These are phyloP conservation scores for Solanum chacoense DNA, from an alignment of 305 asterid species.

Conservation along the genomic window DNA sequence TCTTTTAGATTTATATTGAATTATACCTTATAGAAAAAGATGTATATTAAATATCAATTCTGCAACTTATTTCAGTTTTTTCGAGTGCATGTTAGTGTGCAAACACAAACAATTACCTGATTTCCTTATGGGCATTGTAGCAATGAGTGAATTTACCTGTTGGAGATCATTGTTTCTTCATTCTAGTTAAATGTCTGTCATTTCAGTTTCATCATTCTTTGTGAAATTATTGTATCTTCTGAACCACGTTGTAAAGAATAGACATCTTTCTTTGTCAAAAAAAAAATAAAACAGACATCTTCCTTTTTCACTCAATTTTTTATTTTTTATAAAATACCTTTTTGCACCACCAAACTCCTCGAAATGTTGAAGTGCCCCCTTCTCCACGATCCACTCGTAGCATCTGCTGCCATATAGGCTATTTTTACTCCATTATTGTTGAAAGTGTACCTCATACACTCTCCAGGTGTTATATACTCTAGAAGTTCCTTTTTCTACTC, in stretches of 20 bases:
- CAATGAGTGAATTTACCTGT: background rate
- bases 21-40: background rate
- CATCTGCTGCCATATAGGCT: background rate
- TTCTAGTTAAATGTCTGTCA: background rate
- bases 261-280: background rate
- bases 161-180: background rate
- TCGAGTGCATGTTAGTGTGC: background rate
- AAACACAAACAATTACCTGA: background rate
- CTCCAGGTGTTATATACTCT: background rate
- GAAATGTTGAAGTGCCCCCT: background rate
- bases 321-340: background rate
- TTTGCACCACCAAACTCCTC: background rate
- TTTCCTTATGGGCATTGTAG: background rate
- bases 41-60: background rate
- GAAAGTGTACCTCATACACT: background rate
- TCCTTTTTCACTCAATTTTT: background rate
- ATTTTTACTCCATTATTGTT: background rate
- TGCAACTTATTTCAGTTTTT: background rate
- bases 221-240: background rate
- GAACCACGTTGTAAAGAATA: background rate
- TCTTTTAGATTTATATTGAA: background rate
- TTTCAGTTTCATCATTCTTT: background rate
- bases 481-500: background rate
- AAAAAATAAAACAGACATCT: background rate
- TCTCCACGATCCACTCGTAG: background rate